phyloP scores from a whole-genome alignment of 345 rosid species.

The Draba incana region DNA sequence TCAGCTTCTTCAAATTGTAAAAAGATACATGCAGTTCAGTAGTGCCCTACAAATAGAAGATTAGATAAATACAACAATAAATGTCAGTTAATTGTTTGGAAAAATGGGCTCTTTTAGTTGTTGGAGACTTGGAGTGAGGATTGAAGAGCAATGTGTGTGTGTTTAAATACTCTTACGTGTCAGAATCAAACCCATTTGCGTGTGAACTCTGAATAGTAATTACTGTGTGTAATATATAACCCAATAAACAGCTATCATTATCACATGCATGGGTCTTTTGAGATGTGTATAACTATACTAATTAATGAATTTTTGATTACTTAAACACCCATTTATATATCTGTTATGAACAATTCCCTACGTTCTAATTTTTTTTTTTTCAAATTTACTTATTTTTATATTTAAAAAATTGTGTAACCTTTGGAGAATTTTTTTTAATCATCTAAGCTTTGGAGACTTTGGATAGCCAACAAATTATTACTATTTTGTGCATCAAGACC shows the following conservation, averaged over 20 bases:
- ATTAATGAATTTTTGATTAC: constrained; percentile 1
- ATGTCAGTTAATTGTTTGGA: background rate
- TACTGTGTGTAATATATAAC: constrained; percentile 11
- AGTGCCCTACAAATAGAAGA: no score
- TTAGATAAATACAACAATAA: background rate
- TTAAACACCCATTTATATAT: constrained; percentile 19
- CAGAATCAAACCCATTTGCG: constrained; percentile 32
- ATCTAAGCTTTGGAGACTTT: constrained; percentile 33
- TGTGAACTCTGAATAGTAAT: constrained; percentile 32
- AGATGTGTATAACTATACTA: constrained; percentile 7
- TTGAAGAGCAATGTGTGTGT: constrained; percentile 9
- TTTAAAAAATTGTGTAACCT: constrained; percentile 20
- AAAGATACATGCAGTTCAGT: no score
- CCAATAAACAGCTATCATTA: constrained; percentile 36
- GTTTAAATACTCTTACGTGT: constrained; percentile 9
- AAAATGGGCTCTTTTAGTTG: constrained; percentile 10
- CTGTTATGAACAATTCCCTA: background rate
- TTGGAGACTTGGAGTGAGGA: constrained; percentile 15
- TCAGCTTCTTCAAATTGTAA: no score
- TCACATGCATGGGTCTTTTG: constrained; percentile 32
- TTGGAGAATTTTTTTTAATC: constrained; percentile 21
- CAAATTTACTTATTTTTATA: background rate
- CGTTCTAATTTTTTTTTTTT: background rate
- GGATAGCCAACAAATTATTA: constrained; percentile 27
- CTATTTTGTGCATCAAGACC: constrained; percentile 45